These are phyloP conservation scores for Hemileia vastatrix DNA, from an alignment of 1,284 basidiomycete species.

Conservation along the genomic window DNA sequence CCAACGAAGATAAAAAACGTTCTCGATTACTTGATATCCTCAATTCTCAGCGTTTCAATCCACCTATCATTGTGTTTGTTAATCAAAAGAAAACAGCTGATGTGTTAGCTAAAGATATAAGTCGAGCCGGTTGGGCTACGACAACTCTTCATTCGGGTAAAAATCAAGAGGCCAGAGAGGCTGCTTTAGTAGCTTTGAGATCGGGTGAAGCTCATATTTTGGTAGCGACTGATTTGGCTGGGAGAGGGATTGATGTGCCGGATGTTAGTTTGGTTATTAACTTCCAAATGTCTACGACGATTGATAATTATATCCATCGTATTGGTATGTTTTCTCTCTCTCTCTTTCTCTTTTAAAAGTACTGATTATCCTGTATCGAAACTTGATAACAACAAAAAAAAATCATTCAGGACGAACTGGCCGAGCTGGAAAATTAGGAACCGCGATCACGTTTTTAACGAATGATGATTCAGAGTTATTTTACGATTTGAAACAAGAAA, in stretches of 20 bases:
- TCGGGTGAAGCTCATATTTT: constrained; percentile 72
- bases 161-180: constrained; percentile 92
- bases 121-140: constrained; percentile 72
- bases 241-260: constrained; percentile 95
- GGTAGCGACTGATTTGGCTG: constrained; percentile 94
- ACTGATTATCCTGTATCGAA: background rate
- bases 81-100: constrained; percentile 99
- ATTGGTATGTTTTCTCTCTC: constrained; percentile 56
- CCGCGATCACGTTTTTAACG: constrained; percentile 86
- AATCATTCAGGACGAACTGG: constrained; percentile 59
- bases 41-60: constrained; percentile 60
- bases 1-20: constrained; percentile 87
- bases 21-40: constrained; percentile 78
- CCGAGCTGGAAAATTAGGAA: constrained; percentile 87
- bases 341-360: background rate
- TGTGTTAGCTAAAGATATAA: constrained; percentile 83
- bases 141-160: constrained; percentile 93
- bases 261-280: constrained; percentile 94
- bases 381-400: too few species aligned
- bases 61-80: constrained; percentile 97
- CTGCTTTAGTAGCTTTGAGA: constrained; percentile 72
- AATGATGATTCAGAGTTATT: constrained; percentile 95
- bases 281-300: constrained; percentile 89
- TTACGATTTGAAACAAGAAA: constrained; percentile 89
- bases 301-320: constrained; percentile 94